Base-by-base conservation (phyloP, 352 stramenopile species). In the Pythium brachiatum region DNA sequence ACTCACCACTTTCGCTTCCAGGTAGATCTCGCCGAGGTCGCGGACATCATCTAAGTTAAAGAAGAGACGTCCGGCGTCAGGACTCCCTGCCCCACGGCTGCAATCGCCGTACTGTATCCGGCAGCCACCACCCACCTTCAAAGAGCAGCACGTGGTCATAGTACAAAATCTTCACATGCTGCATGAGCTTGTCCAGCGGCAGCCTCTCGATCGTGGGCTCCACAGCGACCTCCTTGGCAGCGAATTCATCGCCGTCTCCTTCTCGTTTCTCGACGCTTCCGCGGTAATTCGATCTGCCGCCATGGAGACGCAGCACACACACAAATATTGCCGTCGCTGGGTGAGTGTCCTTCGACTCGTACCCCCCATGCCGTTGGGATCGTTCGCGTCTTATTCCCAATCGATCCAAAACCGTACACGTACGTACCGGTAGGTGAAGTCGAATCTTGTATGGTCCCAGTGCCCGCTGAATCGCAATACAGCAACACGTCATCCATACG, bases 71-170 rank as follows among this genome's bases (percentile, higher is more conserved):
- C 39, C 34, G n/a, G n/a, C n/a, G n/a, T n/a, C n/a, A n/a, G n/a
- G n/a, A n/a, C n/a, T n/a, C n/a, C n/a, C n/a, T n/a, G n/a, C n/a
- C n/a, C n/a, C n/a, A n/a, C n/a, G n/a, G n/a, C n/a, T n/a, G n/a
- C n/a, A n/a, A n/a, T n/a, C n/a, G n/a, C n/a, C n/a, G n/a, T n/a
- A n/a, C n/a, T n/a, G n/a, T n/a, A n/a, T n/a, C n/a, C n/a, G n/a
- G n/a, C n/a, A n/a, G n/a, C n/a, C 34, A 39, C 1, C 31, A 46
- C 3, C 1, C 55, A 86, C 80, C 80, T 83, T 89, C 80, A 51
- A 86, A 89, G 16, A 89, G 60, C 9, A 84, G 51, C 9, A 86
- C 71, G 18, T 65, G 72, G 31, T 86, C 80, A 57, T 86, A 88
- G 60, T 79, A 88, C 31, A 83, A 26, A 56, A 89, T 88, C 27